These are phyloP conservation scores for Rubroboletus satanas DNA, from an alignment of 768 basidiomycete genomes.

Conservation along the genomic window DNA sequence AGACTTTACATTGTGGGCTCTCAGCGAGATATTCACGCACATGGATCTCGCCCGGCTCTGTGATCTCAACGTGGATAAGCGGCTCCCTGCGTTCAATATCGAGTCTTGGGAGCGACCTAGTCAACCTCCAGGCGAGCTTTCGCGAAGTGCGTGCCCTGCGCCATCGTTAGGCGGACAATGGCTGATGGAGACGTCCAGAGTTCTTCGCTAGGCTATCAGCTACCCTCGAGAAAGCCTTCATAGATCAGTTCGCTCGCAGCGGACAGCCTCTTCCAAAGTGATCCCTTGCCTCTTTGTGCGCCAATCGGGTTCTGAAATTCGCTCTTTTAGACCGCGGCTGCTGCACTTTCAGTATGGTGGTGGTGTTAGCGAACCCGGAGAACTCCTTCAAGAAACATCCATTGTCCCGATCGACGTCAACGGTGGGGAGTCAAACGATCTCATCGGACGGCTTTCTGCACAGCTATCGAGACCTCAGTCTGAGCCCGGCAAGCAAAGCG, in stretches of 20 bases:
- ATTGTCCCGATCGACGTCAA: constrained; percentile 53
- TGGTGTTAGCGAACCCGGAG: constrained; percentile 35
- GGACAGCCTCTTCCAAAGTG: constrained; percentile 34
- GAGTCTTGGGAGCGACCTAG: constrained; percentile 35
- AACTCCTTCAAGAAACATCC: constrained; percentile 35
- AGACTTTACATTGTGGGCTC: constrained; percentile 51
- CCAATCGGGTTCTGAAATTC: constrained; percentile 2
- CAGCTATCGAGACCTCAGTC: constrained; percentile 29
- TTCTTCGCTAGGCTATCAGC: constrained; percentile 44
- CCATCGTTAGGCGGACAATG: constrained; percentile 2
- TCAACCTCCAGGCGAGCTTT: constrained; percentile 40
- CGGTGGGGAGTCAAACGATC: constrained; percentile 45
- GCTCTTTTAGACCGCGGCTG: constrained; percentile 34
- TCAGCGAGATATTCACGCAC: constrained; percentile 65
- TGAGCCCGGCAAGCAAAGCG: constrained; percentile 41
- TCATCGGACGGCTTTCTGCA: constrained; percentile 48
- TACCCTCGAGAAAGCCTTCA: constrained; percentile 44
- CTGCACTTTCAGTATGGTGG: constrained; percentile 56
- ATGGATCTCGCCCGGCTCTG: constrained; percentile 63
- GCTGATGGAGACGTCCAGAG: constrained; percentile 33
- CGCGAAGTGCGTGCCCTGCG: constrained; percentile 33
- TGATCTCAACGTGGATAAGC: constrained; percentile 51
- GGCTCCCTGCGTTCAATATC: constrained; percentile 45
- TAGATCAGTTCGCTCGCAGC: constrained; percentile 35
- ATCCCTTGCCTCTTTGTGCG: not conserved